Evolutionary conservation across 768 basidiomycete genomes (phyloP).

Genomic region (Mycena olivaceomarginata): DNA sequence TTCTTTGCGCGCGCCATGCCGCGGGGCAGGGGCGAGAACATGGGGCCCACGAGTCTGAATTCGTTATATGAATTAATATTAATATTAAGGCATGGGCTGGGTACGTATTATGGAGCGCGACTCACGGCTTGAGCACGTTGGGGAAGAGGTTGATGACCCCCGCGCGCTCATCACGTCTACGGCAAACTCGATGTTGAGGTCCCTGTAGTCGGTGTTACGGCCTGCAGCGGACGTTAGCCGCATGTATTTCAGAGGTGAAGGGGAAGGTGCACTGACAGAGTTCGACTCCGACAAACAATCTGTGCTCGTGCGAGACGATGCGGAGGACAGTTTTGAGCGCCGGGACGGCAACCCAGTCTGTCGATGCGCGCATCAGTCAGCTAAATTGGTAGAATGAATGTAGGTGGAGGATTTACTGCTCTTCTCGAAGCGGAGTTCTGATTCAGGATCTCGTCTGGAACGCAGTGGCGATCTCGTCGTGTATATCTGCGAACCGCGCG

Average conservation of each 20-base stretch:
- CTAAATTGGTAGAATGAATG: neutral
- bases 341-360: slow-evolving; percentile 51
- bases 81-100: too few relatives aligned
- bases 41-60: slow-evolving; percentile 49
- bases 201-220: slow-evolving; percentile 51
- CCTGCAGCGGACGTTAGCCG: slow-evolving; percentile 36
- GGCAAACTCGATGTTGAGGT: slow-evolving; percentile 57
- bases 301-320: slow-evolving; percentile 56
- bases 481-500: slow-evolving; percentile 40
- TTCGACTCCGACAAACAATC: slow-evolving; percentile 57
- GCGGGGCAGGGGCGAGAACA: slow-evolving; percentile 46
- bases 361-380: neutral
- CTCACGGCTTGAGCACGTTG: slow-evolving; percentile 57
- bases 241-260: neutral
- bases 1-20: slow-evolving; percentile 46
- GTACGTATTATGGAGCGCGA: neutral
- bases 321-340: slow-evolving; percentile 46
- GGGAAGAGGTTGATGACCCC: slow-evolving; percentile 57
- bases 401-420: neutral
- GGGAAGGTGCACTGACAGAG: slow-evolving; percentile 49
- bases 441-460: slow-evolving; percentile 40
- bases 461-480: slow-evolving; percentile 45
- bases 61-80: neutral
- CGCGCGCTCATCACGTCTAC: slow-evolving; percentile 51
- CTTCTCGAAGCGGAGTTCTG: neutral